These are phyloP conservation scores for Entomortierella lignicola DNA, from an alignment of 192 early-diverging fungal genomes.

Conservation along the genomic window DNA sequence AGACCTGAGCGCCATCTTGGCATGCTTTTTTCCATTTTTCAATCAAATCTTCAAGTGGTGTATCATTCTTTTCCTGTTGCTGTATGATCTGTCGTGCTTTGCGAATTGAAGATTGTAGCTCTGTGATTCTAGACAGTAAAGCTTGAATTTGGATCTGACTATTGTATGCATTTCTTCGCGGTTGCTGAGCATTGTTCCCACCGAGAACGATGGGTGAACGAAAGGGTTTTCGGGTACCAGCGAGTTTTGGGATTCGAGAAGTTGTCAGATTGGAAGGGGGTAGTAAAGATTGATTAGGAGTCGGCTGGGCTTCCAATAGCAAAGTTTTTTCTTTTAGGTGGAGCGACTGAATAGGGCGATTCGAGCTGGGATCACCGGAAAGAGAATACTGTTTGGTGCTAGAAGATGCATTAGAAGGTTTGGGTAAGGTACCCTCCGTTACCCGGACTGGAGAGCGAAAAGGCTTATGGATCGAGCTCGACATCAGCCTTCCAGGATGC, in stretches of 20 bases:
- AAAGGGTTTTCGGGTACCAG: constrained; percentile 5
- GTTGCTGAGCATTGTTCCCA: not conserved
- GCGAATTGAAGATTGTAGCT: constrained; percentile 31
- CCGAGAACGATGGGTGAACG: constrained; percentile 7
- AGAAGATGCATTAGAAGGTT: not conserved
- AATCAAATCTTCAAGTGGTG: constrained; percentile 24
- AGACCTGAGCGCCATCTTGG: constrained; percentile 24
- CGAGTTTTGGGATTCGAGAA: not conserved
- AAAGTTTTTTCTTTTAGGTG: not conserved
- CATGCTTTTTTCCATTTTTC: constrained; percentile 37
- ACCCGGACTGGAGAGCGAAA: constrained; percentile 18
- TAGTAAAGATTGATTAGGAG: not conserved
- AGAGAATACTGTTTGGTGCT: not conserved
- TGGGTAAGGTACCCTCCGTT: not conserved
- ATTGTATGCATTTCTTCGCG: not conserved
- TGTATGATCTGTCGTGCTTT: constrained; percentile 25
- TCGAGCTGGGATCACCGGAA: not conserved
- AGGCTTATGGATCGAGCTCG: constrained; percentile 13
- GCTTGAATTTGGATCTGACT: constrained; percentile 13
- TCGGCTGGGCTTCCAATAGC: not conserved
- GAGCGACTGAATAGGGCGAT: not conserved
- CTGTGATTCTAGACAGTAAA: constrained; percentile 9
- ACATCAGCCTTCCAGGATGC: not conserved
- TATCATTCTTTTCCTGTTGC: constrained; percentile 21
- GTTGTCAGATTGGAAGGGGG: not conserved